These are phyloP conservation scores for Theobroma grandiflorum DNA, from an alignment of 441 rosid species.

Conservation along the genomic window DNA sequence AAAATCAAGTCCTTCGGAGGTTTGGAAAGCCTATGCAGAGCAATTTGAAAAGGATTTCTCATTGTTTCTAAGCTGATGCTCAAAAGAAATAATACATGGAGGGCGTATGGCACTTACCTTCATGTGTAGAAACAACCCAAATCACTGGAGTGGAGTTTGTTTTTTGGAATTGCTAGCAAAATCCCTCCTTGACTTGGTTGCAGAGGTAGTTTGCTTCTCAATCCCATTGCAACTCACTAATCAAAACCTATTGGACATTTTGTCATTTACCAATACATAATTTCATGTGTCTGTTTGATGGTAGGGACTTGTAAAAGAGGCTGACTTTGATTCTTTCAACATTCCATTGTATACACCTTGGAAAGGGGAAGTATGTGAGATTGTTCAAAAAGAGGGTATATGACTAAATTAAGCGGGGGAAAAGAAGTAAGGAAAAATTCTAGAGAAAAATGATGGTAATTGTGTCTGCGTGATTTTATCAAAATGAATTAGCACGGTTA, in stretches of 20 bases:
- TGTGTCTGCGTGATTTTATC: no score
- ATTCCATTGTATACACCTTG: no score
- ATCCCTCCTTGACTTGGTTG: slow-evolving; percentile 39
- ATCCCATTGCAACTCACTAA: no score
- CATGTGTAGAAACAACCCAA: slow-evolving; percentile 24
- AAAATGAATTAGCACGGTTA: no score
- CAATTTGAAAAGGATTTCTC: slow-evolving; percentile 44
- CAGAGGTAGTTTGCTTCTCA: slow-evolving; percentile 2
- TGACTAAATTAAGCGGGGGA: no score
- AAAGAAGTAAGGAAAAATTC: no score
- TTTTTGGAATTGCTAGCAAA: slow-evolving; percentile 32
- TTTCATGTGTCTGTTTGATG: no score
- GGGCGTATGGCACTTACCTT: slow-evolving; percentile 46
- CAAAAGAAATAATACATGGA: slow-evolving; percentile 35
- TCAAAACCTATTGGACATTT: no score
- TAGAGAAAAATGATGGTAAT: no score
- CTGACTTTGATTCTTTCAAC: slow-evolving; percentile 27
- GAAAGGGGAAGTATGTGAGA: slow-evolving; percentile 29
- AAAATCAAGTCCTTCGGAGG: slow-evolving; percentile 30
- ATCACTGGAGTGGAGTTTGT: slow-evolving; percentile 28
- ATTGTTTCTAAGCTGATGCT: slow-evolving; percentile 30
- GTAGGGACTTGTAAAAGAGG: slow-evolving; percentile 37
- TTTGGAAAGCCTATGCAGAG: slow-evolving; percentile 31
- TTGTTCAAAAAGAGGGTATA: slow-evolving; percentile 10
- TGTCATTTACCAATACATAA: no score